A percentile compares a stretch with the other conserved stretches of the same genome.
phyloP scores from a whole-genome alignment of 1,284 basidiomycete genomes.

The Irpex sp. region DNA sequence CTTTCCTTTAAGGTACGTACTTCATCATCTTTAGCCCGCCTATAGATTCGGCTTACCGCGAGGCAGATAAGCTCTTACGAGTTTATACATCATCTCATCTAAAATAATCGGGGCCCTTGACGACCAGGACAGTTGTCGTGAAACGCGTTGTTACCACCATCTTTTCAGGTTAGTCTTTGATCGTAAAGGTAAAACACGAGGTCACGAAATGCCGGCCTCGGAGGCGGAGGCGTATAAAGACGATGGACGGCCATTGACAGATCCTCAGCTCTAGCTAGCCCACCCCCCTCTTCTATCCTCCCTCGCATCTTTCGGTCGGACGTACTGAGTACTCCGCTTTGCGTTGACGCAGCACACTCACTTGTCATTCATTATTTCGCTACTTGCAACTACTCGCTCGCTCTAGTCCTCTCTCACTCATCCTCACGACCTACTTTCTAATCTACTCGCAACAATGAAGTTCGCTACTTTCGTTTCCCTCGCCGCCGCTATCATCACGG shows the following conservation, averaged over 20 bases:
- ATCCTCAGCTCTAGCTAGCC: conserved; percentile 1
- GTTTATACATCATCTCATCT: not conserved
- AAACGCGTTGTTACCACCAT: not conserved
- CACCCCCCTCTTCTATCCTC: conserved; percentile 3
- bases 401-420: not conserved
- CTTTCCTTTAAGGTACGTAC: not conserved
- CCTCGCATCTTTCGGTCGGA: conserved; percentile 10
- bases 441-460: conserved; percentile 18
- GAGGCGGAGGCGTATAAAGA: not conserved
- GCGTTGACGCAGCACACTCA: conserved; percentile 16
- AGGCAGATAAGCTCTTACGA: not conserved
- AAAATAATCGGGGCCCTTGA: not conserved
- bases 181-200: not conserved
- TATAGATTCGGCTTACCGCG: not conserved
- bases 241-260: not conserved
- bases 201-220: not conserved
- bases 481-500: conserved; percentile 30
- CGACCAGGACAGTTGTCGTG: not conserved
- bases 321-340: conserved; percentile 18
- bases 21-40: not conserved
- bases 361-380: conserved; percentile 10
- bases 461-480: conserved; percentile 28
- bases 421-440: not conserved
- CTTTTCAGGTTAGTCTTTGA: not conserved
- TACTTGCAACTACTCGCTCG: conserved; percentile 4